phyloP scores from a whole-genome alignment of 176 grass and related monocot genomes.

The Oryza meyeriana region DNA sequence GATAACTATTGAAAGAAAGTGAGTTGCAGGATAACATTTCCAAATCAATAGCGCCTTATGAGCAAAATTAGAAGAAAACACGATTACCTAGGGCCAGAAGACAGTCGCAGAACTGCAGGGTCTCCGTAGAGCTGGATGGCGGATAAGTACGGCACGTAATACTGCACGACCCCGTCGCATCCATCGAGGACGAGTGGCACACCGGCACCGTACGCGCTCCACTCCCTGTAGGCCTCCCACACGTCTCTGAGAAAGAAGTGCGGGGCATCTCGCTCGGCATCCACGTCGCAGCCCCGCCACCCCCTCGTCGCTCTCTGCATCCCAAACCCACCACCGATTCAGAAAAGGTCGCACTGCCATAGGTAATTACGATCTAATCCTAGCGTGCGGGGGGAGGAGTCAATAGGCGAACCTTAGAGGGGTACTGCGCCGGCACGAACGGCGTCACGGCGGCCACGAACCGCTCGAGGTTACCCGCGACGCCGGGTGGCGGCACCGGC shows the following conservation, averaged over 20 bases:
- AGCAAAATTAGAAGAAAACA: background rate
- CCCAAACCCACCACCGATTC: constrained; percentile 2
- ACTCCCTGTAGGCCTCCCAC: constrained; percentile 55
- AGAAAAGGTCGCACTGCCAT: background rate
- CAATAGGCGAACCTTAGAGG: constrained; percentile 27
- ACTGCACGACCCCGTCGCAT: constrained; percentile 42
- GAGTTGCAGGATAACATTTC: background rate
- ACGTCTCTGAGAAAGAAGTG: constrained; percentile 38
- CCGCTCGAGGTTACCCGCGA: constrained; percentile 35
- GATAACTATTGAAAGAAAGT: background rate
- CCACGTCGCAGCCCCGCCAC: background rate
- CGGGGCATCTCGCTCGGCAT: background rate
- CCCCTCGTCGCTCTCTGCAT: constrained; percentile 23
- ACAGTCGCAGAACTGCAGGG: background rate
- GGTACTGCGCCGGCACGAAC: constrained; percentile 32
- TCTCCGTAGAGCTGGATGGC: constrained; percentile 49
- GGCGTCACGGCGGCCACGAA: constrained; percentile 44
- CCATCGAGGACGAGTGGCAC: constrained; percentile 43
- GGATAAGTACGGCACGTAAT: constrained; percentile 58
- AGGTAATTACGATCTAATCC: background rate
- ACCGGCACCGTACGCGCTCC: constrained; percentile 50
- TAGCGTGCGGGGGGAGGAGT: background rate
- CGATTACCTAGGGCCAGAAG: constrained; percentile 19
- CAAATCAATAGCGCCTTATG: background rate
- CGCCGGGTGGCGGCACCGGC: background rate